Base-by-base conservation (phyloP, 192 early-diverging fungal species). In the Dissophora ornata region DNA sequence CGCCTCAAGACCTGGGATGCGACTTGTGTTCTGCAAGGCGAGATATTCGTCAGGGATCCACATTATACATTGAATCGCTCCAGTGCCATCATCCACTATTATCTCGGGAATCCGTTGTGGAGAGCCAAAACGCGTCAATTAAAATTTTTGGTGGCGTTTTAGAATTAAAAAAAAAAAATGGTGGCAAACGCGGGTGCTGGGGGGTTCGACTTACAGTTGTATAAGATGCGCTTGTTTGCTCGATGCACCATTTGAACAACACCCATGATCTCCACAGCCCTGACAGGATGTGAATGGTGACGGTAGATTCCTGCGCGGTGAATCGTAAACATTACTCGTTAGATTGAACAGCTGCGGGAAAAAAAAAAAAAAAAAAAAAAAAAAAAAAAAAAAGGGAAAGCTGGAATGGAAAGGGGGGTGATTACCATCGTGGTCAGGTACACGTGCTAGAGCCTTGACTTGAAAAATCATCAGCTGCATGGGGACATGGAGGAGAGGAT, bases 11-110 rank as follows among this genome's bases (percentile, higher is more conserved):
- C 41, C 34, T 1, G 50, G 42, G 32, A 75, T 41, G 0, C 8
- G 18, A 34, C 41, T 49, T 3, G 53, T 67, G 42, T 57, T 29
- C 46, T 62, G 57, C 16, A 62, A 7, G 19, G 26, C 36, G 28
- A 32, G 57, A n/a, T 45, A 56, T n/a, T 62, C 16, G 38, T 77
- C 73, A 7, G 73, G 73, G n/a, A 77, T 67, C 73, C 73, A 77
- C 41, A 67, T 56, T 24, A 77, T 42, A 19, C 63, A 67, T 18
- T 48, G 73, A 6, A 77, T 48, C 15, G 44, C 53, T 12, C 59
- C 73, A 24, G 63, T 67, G 7, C 73, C 73, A 34, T 77, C 73
- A 50, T 77, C 73, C 58, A 77, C 73, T 77, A 41, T n/a, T n/a
- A n/a, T n/a, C n/a, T n/a, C 2, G 0, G 0, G 30, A 21, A 21